Percentiles rank a stretch among this genome's conserved stretches.
These are phyloP conservation scores for Citrus reticulata DNA, from an alignment of 345 rosid genomes.

Conservation along the genomic window DNA sequence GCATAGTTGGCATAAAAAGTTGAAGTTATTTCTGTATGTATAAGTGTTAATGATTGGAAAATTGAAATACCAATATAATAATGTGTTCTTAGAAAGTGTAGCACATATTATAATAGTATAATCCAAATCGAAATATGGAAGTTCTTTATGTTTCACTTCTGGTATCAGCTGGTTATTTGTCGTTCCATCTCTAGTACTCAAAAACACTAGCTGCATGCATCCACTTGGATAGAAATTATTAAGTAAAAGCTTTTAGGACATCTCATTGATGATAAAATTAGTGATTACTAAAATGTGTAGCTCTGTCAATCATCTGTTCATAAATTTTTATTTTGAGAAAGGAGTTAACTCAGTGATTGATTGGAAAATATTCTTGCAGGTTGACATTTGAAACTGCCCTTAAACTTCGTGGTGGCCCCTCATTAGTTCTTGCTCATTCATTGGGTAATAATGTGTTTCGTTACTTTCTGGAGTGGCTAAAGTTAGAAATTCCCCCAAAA, in stretches of 20 bases:
- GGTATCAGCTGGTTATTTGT: background rate
- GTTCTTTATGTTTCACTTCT: background rate
- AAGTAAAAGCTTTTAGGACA: background rate
- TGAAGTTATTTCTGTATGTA: background rate
- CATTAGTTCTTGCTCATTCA: slow-evolving; percentile 94
- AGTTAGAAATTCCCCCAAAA: slow-evolving; percentile 97
- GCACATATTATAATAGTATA: background rate
- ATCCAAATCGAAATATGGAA: background rate
- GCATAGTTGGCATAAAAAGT: background rate
- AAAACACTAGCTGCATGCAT: background rate
- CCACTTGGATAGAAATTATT: background rate
- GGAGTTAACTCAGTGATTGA: slow-evolving; percentile 4
- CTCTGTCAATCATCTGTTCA: background rate
- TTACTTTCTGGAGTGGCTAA: slow-evolving; percentile 96
- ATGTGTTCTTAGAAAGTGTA: background rate
- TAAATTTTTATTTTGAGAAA: background rate
- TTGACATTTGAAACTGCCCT: slow-evolving; percentile 92
- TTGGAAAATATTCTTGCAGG: slow-evolving; percentile 34
- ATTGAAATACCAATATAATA: background rate
- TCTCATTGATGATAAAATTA: background rate
- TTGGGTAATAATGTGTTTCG: slow-evolving; percentile 95
- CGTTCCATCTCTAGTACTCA: background rate
- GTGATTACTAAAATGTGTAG: background rate
- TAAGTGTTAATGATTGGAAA: background rate
- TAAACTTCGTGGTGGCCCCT: slow-evolving; percentile 92